Evolutionary conservation across 73 alveolate species (phyloP).

Genomic region (Uronychia setigera): DNA sequence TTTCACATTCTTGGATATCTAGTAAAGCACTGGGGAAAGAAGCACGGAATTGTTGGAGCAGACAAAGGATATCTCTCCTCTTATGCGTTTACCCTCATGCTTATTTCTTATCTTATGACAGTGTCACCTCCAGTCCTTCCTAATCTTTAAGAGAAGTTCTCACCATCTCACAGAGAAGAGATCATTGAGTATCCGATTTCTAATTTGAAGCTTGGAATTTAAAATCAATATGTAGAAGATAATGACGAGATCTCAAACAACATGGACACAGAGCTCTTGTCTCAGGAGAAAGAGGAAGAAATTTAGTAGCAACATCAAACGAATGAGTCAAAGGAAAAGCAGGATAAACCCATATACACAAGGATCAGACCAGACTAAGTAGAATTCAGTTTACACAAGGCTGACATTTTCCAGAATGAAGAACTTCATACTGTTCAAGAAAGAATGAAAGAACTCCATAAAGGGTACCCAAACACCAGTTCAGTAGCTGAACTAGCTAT

Average conservation of each 20-base stretch:
- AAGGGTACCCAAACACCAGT: not conserved
- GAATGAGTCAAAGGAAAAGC: not conserved
- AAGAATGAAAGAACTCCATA: not conserved
- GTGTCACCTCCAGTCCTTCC: conserved; percentile 55
- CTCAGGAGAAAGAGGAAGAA: too few species aligned
- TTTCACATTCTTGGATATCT: conserved; percentile 77
- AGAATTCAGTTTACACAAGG: not conserved
- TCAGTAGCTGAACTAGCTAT: conserved; percentile 55
- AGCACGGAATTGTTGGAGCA: conserved; percentile 71
- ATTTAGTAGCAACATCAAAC: too few species aligned
- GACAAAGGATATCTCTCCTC: conserved; percentile 72
- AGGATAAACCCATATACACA: not conserved
- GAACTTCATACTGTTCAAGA: not conserved
- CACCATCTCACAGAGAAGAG: not conserved
- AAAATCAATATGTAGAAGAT: too few species aligned
- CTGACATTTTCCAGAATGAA: not conserved
- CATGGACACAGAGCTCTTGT: too few species aligned
- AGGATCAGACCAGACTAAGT: not conserved
- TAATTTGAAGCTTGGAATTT: not conserved
- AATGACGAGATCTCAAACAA: too few species aligned
- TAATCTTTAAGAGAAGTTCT: conserved; percentile 17
- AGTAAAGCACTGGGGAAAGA: conserved; percentile 82
- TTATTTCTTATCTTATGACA: conserved; percentile 69
- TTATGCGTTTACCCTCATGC: conserved; percentile 73
- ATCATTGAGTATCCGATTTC: not conserved